Base-by-base conservation (phyloP, 805 yeast species). In the Helenozyma rhizophorensis region DNA sequence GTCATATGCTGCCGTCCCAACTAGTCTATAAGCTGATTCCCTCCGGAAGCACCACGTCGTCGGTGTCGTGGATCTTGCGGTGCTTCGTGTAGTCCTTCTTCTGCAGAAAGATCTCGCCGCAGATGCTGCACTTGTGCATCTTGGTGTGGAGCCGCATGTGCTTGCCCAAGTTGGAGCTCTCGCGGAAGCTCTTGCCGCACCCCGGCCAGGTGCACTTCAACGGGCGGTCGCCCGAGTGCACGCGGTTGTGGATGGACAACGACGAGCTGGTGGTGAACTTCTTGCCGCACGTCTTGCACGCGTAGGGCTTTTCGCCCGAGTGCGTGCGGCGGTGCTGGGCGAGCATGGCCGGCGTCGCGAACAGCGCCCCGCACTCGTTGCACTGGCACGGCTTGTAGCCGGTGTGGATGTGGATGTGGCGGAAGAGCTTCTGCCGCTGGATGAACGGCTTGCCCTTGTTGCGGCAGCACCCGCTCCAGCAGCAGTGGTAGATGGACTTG, bases 211-310 rank as follows among this genome's bases (percentile, higher is more conserved):
- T 80, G 58, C 97, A 90, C 21, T 58, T 64, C 44, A 90, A 63
- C 3, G 97, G 97, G 56, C 83, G 86, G 39, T 83, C 90, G 2
- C 97, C 97, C 1, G 95, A 83, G 57, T 90, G 98, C 2, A 80
- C 80, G 39, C 97, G 68, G 28, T 73, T 58, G 60, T 93, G 97
- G 19, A 90, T 86, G 2, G 87, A 81, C 27, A 89, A 65, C 11
- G 93, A 80, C 4, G 93, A 80, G 18, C 84, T 74, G 2, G 95
- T 86, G 9, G 95, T 83, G 62, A 90, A 90, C 16, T 65, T 54
- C 54, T 87, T 89, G 4, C 74, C 80, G 56, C 98, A 90, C 2
- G 65, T 52, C 16, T 70, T 64, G 56, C 98, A 90, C 33, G 56
- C 57, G 54, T 71, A 88, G 1, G 97, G 97, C 50, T 79, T 83